Evolutionary conservation across 1,284 basidiomycete genomes (phyloP).

Genomic region (Melampsora medusae): DNA sequence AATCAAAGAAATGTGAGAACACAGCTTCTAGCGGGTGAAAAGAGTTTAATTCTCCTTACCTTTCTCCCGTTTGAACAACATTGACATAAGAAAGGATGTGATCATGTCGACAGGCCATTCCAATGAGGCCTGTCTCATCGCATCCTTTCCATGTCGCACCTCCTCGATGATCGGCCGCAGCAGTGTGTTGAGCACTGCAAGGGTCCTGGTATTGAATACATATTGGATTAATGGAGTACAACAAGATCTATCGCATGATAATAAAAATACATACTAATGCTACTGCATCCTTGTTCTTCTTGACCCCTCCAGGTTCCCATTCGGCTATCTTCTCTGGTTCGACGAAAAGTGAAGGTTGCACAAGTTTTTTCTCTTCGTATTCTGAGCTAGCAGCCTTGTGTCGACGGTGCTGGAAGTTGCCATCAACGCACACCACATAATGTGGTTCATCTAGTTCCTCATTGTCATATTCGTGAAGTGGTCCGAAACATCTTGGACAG

Average conservation of each 20-base stretch:
- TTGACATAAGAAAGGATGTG: neutral
- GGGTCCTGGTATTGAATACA: neutral
- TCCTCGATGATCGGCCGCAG: neutral
- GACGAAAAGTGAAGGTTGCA: too few relatives aligned
- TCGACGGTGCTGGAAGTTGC: neutral
- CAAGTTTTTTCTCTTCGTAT: too few relatives aligned
- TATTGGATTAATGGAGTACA: too few relatives aligned
- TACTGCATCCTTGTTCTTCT: too few relatives aligned
- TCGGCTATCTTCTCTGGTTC: too few relatives aligned
- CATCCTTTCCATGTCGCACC: slow-evolving; percentile 4
- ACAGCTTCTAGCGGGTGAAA: too few relatives aligned
- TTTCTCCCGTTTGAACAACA: slow-evolving; percentile 4
- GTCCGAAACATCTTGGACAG: slow-evolving; percentile 18
- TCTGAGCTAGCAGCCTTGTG: too few relatives aligned
- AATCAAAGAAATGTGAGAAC: too few relatives aligned
- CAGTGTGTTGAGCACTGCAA: slow-evolving; percentile 13
- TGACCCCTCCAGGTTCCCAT: too few relatives aligned
- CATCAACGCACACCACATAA: neutral
- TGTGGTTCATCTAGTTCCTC: neutral
- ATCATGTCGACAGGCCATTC: slow-evolving; percentile 2
- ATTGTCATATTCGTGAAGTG: neutral
- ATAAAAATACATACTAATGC: too few relatives aligned
- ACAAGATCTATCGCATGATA: too few relatives aligned
- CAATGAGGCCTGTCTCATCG: slow-evolving; percentile 5
- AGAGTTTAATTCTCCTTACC: too few relatives aligned